Conservation (phyloP, 225 moss, liverwort and hornwort species). For the Straminergon stramineum region DNA sequence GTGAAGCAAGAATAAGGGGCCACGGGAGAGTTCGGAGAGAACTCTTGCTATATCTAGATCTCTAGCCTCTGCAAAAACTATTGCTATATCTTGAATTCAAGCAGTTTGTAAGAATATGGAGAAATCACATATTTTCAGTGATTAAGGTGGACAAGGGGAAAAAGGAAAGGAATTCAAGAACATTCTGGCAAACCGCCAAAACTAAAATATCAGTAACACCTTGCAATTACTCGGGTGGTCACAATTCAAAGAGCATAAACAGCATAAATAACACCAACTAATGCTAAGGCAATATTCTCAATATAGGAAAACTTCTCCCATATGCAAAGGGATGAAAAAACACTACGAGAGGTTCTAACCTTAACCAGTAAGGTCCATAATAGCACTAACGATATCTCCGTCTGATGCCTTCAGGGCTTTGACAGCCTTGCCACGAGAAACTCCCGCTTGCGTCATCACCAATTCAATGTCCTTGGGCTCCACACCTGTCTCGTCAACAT, state of each 20-base stretch:
- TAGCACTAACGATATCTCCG: slow-evolving; percentile 89
- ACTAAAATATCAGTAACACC: background rate
- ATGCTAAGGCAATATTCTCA: background rate
- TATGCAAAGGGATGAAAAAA: background rate
- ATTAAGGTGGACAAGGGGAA: background rate
- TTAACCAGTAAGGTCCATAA: slow-evolving; percentile 73
- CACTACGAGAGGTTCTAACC: background rate
- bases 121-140: background rate
- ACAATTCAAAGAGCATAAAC: background rate
- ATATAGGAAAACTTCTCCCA: background rate
- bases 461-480: slow-evolving; percentile 90
- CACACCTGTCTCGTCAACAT: slow-evolving; percentile 76
- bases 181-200: background rate
- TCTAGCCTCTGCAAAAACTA: background rate
- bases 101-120: background rate
- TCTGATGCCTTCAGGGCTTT: slow-evolving; percentile 57
- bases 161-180: background rate
- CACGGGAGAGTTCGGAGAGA: background rate
- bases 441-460: slow-evolving; percentile 89
- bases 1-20: background rate
- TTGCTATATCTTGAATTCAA: background rate
- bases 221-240: background rate
- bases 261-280: background rate
- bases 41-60: no score
- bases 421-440: slow-evolving; percentile 67